These are phyloP conservation scores for Rugonectria rugulosa DNA, from an alignment of 2,329 filamentous ascomycete genomes.

Conservation along the genomic window DNA sequence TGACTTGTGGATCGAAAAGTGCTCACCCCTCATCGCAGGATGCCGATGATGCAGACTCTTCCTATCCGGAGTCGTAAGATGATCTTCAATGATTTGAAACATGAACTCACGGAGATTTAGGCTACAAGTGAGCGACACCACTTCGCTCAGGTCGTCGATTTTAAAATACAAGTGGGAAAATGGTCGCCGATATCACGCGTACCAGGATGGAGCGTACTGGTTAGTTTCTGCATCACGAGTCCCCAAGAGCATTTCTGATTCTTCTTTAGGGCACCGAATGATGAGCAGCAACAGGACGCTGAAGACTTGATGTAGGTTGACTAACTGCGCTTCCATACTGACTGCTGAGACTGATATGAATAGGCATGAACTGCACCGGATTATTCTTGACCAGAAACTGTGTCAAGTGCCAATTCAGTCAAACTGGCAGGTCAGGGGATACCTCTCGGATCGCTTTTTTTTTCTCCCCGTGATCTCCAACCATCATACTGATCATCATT, in stretches of 20 bases:
- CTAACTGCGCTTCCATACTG: not conserved
- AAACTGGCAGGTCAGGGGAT: conserved; percentile 25
- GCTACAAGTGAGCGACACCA: conserved; percentile 11
- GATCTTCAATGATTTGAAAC: not conserved
- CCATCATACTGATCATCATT: no score
- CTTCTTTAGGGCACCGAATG: conserved; percentile 31
- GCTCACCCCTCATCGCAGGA: not conserved
- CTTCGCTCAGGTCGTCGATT: conserved; percentile 20
- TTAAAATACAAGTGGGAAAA: conserved; percentile 48
- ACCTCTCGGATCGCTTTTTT: not conserved
- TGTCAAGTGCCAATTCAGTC: conserved; percentile 42
- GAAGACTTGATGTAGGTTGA: conserved; percentile 33
- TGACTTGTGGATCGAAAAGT: no score
- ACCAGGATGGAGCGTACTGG: conserved; percentile 51
- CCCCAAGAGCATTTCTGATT: not conserved
- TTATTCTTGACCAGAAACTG: conserved; percentile 40
- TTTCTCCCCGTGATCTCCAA: no score
- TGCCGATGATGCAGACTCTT: not conserved
- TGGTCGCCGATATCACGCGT: conserved; percentile 56
- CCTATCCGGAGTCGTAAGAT: conserved; percentile 3
- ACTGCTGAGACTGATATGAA: not conserved
- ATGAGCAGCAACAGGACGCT: conserved; percentile 34
- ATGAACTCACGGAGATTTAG: not conserved
- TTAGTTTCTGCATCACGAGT: not conserved
- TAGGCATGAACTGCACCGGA: conserved; percentile 34